Base-by-base conservation (phyloP, 1,139 yeast species). In the Debaryomycetaceae sp. region DNA sequence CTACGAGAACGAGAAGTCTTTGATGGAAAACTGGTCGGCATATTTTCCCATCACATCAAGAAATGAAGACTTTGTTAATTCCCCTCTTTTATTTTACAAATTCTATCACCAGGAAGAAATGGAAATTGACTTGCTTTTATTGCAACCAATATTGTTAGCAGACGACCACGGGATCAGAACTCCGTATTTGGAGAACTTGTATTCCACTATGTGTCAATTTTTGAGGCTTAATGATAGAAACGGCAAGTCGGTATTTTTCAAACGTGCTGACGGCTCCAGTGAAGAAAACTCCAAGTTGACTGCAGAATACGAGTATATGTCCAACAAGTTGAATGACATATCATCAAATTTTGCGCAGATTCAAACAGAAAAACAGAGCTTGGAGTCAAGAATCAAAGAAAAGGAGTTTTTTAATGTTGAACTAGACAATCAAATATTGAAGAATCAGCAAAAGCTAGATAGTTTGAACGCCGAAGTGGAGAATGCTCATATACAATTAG, bases 111-210 rank as follows among this genome's bases (percentile, higher is more conserved):
- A 72, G 45, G 63, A 70, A 43, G 78, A 77, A 42, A 61, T 87
- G 46, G 81, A 84, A 49, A 71, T 86, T 41, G 97, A 90, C 63
- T 72, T 89, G 58, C 69, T 89, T 41, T 68, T 90, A 46, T 73
- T 90, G 49, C 95, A 89, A 60, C 96, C 97, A 4, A 90, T 90
- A 47, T 70, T 90, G 45, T 69, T 89, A 47, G 96, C 95, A 14
- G 97, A 89, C 65, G 96, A 89, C 61, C 79, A 80, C 58, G 84
- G 87, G 39, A 83, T 89, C 44, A 84, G 87, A 60, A 87, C 97
- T 1, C 97, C 97, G 3, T 90, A 90, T 60, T 74, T 90, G 63
- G 97, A 90, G 65, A 87, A 88, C 56, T 69, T 88, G 47, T 90
- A 88, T 61, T 89, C 96, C 3, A 78, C 84, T 47, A 71, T 87